These are phyloP conservation scores for Thermoascus crustaceus DNA, from an alignment of 2,329 filamentous ascomycete genomes.

Conservation along the genomic window DNA sequence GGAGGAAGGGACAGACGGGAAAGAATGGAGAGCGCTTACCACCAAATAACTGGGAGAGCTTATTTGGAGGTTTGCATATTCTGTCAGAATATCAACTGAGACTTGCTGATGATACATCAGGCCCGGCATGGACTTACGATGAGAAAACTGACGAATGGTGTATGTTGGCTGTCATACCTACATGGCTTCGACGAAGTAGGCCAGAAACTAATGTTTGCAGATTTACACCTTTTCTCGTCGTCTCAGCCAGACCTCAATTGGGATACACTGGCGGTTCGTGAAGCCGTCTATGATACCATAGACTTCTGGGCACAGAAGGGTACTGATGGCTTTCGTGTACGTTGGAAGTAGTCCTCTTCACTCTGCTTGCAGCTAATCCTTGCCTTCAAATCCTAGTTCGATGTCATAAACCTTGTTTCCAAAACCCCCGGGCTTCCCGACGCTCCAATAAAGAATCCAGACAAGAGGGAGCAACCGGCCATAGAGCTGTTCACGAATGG, in stretches of 20 bases:
- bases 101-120: not conserved
- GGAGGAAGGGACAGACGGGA: slow-evolving; percentile 41
- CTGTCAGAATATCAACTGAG: not conserved
- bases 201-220: not conserved
- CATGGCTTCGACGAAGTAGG: not conserved
- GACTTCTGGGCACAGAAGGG: slow-evolving; percentile 66
- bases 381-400: slow-evolving; percentile 32
- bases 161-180: not conserved
- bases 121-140: slow-evolving; percentile 48
- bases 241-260: slow-evolving; percentile 76
- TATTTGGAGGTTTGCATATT: slow-evolving; percentile 38
- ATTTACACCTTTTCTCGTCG: slow-evolving; percentile 61
- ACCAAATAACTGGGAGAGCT: slow-evolving; percentile 64
- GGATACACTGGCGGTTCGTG: slow-evolving; percentile 58
- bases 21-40: slow-evolving; percentile 50
- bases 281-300: slow-evolving; percentile 61
- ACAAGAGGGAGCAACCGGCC: slow-evolving; percentile 42
- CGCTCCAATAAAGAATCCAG: slow-evolving; percentile 38
- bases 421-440: slow-evolving; percentile 48
- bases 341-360: not conserved
- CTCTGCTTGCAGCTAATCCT: not conserved
- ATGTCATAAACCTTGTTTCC: slow-evolving; percentile 61
- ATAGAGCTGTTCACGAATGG: slow-evolving; percentile 55
- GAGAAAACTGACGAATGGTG: slow-evolving; percentile 58
- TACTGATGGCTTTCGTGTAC: slow-evolving; percentile 55